These are phyloP conservation scores for Calocybe indica DNA, from an alignment of 768 basidiomycete genomes.

Conservation along the genomic window DNA sequence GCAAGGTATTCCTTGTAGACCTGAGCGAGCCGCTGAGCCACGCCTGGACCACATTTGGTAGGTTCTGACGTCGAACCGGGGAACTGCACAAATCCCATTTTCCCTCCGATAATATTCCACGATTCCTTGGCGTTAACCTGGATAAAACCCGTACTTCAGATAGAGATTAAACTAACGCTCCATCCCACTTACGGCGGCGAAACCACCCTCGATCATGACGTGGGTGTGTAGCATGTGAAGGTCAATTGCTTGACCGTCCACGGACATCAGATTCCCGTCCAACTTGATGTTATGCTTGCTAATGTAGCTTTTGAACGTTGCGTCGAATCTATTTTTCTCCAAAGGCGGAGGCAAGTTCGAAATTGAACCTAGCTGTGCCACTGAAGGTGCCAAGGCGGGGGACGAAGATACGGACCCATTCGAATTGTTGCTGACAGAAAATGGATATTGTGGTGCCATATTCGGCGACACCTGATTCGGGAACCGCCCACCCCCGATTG, in stretches of 20 bases:
- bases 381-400: constrained; percentile 2
- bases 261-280: constrained; percentile 34
- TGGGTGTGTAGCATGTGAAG: constrained; percentile 50
- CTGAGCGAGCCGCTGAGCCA: constrained; percentile 53
- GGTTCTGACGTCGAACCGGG: constrained; percentile 57
- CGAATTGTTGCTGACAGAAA: constrained; percentile 5
- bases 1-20: constrained; percentile 56
- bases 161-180: constrained; percentile 29
- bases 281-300: constrained; percentile 31
- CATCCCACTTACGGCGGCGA: constrained; percentile 8
- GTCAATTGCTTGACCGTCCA: constrained; percentile 56
- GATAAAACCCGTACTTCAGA: constrained; percentile 3
- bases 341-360: constrained; percentile 29
- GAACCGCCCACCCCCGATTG: constrained; percentile 15
- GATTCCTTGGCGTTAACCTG: constrained; percentile 51
- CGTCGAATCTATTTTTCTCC: constrained; percentile 48
- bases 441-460: constrained; percentile 19
- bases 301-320: constrained; percentile 43
- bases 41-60: constrained; percentile 52
- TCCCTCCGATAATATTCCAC: constrained; percentile 66
- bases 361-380: constrained; percentile 2
- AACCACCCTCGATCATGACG: constrained; percentile 57
- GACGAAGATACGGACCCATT: constrained; percentile 9
- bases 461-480: constrained; percentile 28
- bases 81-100: constrained; percentile 60